Conservation (phyloP, 371 early-diverging fungal genomes). For the Fennellomyces sp. region DNA sequence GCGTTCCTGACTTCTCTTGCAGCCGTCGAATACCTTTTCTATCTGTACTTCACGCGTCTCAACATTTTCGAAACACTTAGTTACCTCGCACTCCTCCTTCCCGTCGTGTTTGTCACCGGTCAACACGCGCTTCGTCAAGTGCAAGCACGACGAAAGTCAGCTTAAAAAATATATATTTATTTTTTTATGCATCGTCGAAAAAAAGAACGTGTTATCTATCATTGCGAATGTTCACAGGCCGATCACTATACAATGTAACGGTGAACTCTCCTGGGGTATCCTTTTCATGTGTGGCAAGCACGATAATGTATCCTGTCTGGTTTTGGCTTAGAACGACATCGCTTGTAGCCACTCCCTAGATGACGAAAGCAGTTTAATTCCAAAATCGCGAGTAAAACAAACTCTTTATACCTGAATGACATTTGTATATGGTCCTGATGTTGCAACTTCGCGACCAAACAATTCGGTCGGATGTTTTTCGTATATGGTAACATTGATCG, state of each 20-base stretch:
- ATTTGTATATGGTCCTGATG: conserved; percentile 78
- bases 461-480: conserved; percentile 60
- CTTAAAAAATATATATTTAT: not conserved
- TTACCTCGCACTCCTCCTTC: conserved; percentile 55
- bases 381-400: not conserved
- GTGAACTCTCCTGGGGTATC: conserved; percentile 57
- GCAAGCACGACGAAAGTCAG: conserved; percentile 27
- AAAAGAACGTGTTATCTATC: conserved; percentile 19
- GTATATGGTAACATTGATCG: conserved; percentile 74
- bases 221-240: conserved; percentile 55
- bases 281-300: conserved; percentile 65
- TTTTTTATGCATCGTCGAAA: not conserved
- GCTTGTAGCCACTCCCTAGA: conserved; percentile 51
- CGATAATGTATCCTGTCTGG: conserved; percentile 60
- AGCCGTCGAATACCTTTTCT: conserved; percentile 62
- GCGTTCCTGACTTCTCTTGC: conserved; percentile 62
- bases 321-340: conserved; percentile 52
- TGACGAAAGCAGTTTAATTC: not conserved
- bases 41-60: conserved; percentile 71
- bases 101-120: conserved; percentile 65
- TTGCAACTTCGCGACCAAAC: conserved; percentile 64
- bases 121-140: conserved; percentile 55
- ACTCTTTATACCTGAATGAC: conserved; percentile 57
- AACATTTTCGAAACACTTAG: conserved; percentile 74
- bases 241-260: conserved; percentile 61